Percentiles rank a stretch among this genome's conserved stretches.
These are phyloP conservation scores for Adiantum capillusveneris DNA, from an alignment of 75 land plant species.

Conservation along the genomic window DNA sequence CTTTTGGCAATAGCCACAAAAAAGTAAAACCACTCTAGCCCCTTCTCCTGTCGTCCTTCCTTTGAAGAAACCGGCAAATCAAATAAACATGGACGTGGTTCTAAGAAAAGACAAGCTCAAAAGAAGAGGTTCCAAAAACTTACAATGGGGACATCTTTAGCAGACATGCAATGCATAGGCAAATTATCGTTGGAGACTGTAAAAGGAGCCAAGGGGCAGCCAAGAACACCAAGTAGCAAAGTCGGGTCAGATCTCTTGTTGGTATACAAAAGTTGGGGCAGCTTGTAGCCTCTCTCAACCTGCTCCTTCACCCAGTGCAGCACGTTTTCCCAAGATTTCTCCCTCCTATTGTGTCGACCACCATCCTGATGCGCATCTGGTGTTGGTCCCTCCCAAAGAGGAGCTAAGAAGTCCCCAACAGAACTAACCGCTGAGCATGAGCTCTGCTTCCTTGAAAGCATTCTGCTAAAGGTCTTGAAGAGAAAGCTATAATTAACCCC, in stretches of 20 bases:
- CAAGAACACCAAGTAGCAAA: constrained; percentile 57
- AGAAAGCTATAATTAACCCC: neutral
- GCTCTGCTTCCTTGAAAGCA: neutral
- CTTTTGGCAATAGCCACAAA: too few relatives aligned
- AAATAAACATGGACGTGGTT: too few relatives aligned
- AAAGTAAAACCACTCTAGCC: too few relatives aligned
- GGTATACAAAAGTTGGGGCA: neutral
- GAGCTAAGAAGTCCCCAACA: constrained; percentile 31
- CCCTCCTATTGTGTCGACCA: constrained; percentile 11
- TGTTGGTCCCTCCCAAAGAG: constrained; percentile 59
- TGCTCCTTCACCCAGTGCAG: constrained; percentile 30
- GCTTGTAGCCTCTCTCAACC: constrained; percentile 4
- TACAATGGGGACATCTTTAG: neutral
- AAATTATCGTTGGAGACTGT: constrained; percentile 5
- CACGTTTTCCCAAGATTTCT: constrained; percentile 28
- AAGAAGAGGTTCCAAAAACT: too few relatives aligned
- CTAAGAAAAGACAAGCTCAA: too few relatives aligned
- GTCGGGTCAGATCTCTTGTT: constrained; percentile 39
- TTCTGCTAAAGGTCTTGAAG: neutral
- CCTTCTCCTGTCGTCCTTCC: too few relatives aligned
- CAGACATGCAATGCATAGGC: neutral
- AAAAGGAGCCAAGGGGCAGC: constrained; percentile 60
- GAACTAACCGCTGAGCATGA: neutral
- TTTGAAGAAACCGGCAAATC: too few relatives aligned
- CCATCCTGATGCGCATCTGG: constrained; percentile 11